These are phyloP conservation scores for Emergomyces pasteurianus DNA, from an alignment of 2,329 filamentous ascomycete species.

Conservation along the genomic window DNA sequence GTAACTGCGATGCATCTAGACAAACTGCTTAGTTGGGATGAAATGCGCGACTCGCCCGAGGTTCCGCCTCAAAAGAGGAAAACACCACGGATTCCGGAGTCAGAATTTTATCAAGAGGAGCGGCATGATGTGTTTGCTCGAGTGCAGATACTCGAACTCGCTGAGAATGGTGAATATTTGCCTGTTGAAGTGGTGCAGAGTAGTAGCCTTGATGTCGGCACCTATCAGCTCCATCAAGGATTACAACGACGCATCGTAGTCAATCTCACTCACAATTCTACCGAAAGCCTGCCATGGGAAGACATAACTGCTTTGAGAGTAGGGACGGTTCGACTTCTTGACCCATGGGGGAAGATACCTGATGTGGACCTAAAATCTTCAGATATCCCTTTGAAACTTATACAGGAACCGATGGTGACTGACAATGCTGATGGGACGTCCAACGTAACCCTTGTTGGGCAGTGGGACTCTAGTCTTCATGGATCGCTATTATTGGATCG, in stretches of 20 bases:
- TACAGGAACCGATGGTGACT: conserved; percentile 65
- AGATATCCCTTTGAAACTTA: conserved; percentile 65
- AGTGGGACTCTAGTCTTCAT: conserved; percentile 95
- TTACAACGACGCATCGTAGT: conserved; percentile 79
- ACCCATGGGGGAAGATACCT: conserved; percentile 72
- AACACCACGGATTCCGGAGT: conserved; percentile 66
- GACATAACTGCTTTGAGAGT: conserved; percentile 66
- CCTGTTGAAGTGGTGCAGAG: conserved; percentile 88
- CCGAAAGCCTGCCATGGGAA: conserved; percentile 78
- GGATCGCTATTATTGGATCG: conserved; percentile 87
- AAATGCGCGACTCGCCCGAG: conserved; percentile 70
- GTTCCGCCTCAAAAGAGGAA: conserved; percentile 46
- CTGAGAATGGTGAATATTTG: conserved; percentile 79
- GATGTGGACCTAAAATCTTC: conserved; percentile 61
- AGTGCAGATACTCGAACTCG: conserved; percentile 80
- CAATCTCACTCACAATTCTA: conserved; percentile 82
- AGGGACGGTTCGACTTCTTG: conserved; percentile 70
- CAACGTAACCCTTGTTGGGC: conserved; percentile 72
- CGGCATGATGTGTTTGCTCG: conserved; percentile 85
- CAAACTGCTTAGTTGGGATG: conserved; percentile 96
- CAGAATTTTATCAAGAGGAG: conserved; percentile 86
- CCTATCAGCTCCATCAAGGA: conserved; percentile 91
- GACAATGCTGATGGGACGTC: conserved; percentile 84
- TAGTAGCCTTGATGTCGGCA: conserved; percentile 71
- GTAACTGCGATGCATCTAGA: conserved; percentile 91